Base-by-base conservation (phyloP, 1,284 basidiomycete species). In the Gymnopus androsaceus region DNA sequence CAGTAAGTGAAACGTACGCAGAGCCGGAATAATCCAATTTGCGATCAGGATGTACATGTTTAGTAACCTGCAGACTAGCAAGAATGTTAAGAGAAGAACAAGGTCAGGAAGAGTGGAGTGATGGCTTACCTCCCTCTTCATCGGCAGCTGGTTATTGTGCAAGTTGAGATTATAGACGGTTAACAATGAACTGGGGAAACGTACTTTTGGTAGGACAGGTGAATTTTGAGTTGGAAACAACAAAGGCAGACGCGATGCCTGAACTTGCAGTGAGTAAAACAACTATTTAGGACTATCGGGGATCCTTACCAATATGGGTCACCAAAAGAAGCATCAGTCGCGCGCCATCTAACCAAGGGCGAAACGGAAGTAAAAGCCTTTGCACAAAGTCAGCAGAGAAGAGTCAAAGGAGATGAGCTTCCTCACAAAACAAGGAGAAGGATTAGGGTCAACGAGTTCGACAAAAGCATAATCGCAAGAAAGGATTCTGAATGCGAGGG, bases 301-400 rank as follows among this genome's bases (percentile, higher is more conserved):
- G 3, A 28, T 14, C 82, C 11, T 12, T 9, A 50, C 48, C 79
- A n/a, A 77, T 69, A 54, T 87, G 85, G 17, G 69, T 63, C 14
- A 79, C 46, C 6, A 83, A 61, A 17, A 86, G 66, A 51, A 83
- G 73, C 7, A 78, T 52, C 31, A 82, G 65, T 23, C 84, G 75
- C 15, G 81, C 82, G 4, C 71, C 76, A 63, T 87, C 85, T 15
- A 86, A 68, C 81, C 81, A 85, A 8, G 73, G 63, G 44, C 81
- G 74, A 58, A 86, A 87, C 51, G 72, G 60, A 8, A 75, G 64
- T n/a, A 84, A 59, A 8, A 84, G 65, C 58, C 84, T 86, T 9
- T 2, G 19, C 17, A 15, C 31, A 27, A 44, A 23, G 9, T 31
- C 57, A 44, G 63, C 30, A 17, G 25, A 55, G 21, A 4, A 11